Evolutionary conservation across 2,329 filamentous ascomycete genomes (phyloP).

Genomic region (Penicillium sp.): DNA sequence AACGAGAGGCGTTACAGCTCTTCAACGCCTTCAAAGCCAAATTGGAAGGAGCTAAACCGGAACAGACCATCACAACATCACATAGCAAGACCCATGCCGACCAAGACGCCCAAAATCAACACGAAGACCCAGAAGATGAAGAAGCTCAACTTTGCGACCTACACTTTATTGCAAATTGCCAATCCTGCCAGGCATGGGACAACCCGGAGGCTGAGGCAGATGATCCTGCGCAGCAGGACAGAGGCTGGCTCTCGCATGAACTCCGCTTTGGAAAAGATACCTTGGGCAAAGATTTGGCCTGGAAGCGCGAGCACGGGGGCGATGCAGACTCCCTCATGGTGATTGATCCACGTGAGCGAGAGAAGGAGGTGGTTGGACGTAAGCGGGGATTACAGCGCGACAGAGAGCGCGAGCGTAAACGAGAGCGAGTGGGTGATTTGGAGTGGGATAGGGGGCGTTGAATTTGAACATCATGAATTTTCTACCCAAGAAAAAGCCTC

Average conservation of each 20-base stretch:
- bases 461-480: not conserved
- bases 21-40: constrained; percentile 78
- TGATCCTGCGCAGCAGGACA: constrained; percentile 49
- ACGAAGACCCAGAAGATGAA: constrained; percentile 48
- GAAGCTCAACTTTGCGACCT: constrained; percentile 82
- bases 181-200: constrained; percentile 87
- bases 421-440: constrained; percentile 32
- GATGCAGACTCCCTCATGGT: constrained; percentile 70
- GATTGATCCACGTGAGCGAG: constrained; percentile 86
- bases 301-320: constrained; percentile 87
- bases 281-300: constrained; percentile 84
- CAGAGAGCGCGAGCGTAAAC: constrained; percentile 39
- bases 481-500: not conserved
- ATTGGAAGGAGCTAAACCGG: constrained; percentile 54
- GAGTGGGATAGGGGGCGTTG: constrained; percentile 37
- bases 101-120: constrained; percentile 13
- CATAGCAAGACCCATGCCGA: constrained; percentile 9
- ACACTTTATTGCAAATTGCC: constrained; percentile 93
- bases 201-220: constrained; percentile 42
- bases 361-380: constrained; percentile 64
- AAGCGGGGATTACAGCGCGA: constrained; percentile 53
- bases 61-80: constrained; percentile 31
- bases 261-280: constrained; percentile 86
- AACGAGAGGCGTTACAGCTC: constrained; percentile 65
- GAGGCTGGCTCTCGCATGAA: constrained; percentile 81